Evolutionary conservation across 2,329 filamentous ascomycete species (phyloP), one percentile per base, ranked within the genome.

Genomic region (Fusarium sp.): DNA sequence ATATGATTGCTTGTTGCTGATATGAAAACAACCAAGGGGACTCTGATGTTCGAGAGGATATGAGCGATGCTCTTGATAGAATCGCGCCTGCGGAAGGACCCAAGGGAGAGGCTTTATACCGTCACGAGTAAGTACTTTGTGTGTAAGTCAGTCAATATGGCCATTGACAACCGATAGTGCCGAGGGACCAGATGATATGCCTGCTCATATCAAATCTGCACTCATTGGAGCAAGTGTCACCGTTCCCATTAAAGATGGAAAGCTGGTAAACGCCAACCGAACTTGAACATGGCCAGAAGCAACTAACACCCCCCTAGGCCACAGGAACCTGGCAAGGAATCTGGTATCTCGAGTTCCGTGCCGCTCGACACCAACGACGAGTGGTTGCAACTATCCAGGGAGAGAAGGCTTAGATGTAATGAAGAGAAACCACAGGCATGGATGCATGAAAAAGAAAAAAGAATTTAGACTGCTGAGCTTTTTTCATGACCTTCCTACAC

Each of bases 321-420:
- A 87, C 86, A 14, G 89, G 89, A 21, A 91, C 88, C 6, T 95
- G 92, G 92, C 92, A 96, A 74, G 88, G 96, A 0, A 95, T 98
- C 61, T 98, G 93, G 92, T 97, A 96, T 78, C 81, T 97, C 68
- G 96, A 98, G 80, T 98, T 98, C 77, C 86, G 95, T 57, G 86
- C 84, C 11, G 83, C 83, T 71, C 93, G 88, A 79, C 94, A 97
- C 79, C 84, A 88, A 67, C 87, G 96, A 74, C 91, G 89, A 76
- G 87, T 98, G 14, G 90, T 99, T 65, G 95, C 95, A 53, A 98
- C 96, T 3, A 96, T 98, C 65, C 94, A 98, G 79, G 96, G 95
- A 41, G 92, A 97, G 82, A 89, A 89, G 77, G 81, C 81, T 55
- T 67, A 53, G 35, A 42, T 29, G 31, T 25, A 45, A 25, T 17